These are phyloP conservation scores for Ophiobolus disseminans DNA, from an alignment of 2,329 filamentous ascomycete genomes.

Conservation along the genomic window DNA sequence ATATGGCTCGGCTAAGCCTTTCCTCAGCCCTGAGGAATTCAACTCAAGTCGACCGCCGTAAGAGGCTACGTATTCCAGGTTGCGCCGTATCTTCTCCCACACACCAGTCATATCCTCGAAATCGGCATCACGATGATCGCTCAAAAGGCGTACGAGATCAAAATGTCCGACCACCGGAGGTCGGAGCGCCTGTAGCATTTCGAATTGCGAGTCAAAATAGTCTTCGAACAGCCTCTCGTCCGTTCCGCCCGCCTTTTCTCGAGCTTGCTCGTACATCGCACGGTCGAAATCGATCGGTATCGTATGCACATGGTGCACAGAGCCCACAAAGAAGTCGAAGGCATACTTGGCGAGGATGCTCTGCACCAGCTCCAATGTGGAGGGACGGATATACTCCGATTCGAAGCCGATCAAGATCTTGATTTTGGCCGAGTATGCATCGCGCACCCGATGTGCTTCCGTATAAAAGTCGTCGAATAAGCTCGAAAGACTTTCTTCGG, in stretches of 20 bases:
- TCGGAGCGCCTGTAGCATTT: conserved; percentile 75
- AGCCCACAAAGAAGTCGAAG: conserved; percentile 92
- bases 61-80: conserved; percentile 71
- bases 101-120: conserved; percentile 67
- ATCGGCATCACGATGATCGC: conserved; percentile 69
- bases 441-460: conserved; percentile 76
- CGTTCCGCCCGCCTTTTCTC: conserved; percentile 61
- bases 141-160: conserved; percentile 85
- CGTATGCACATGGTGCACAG: conserved; percentile 85
- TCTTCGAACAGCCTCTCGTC: conserved; percentile 73
- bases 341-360: conserved; percentile 65
- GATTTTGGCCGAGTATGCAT: conserved; percentile 73
- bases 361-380: conserved; percentile 66
- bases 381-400: conserved; percentile 85
- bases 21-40: conserved; percentile 85
- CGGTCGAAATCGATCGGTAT: conserved; percentile 89
- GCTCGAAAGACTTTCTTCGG: conserved; percentile 40
- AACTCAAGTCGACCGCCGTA: conserved; percentile 88
- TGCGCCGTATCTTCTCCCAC: conserved; percentile 77
- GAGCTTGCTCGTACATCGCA: conserved; percentile 70
- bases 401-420: conserved; percentile 89
- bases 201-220: conserved; percentile 87
- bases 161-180: conserved; percentile 92
- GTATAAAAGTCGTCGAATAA: conserved; percentile 75
- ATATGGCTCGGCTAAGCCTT: conserved; percentile 91